A percentile compares a stretch with the other conserved stretches of the same genome.
phyloP scores from a whole-genome alignment of 2,329 filamentous ascomycete genomes.

The Fusarium sp. region DNA sequence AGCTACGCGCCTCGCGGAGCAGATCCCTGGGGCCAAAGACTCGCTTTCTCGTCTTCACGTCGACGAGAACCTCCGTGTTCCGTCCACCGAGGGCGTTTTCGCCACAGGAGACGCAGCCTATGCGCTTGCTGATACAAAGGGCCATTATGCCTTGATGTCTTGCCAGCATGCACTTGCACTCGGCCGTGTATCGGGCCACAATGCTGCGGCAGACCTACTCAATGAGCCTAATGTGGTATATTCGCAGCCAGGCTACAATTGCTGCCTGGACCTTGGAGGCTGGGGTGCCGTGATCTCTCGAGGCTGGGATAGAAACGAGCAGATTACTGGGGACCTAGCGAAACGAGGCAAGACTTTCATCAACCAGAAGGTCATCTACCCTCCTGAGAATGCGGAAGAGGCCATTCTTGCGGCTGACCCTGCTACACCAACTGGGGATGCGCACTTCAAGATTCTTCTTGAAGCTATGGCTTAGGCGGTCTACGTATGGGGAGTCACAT shows the following conservation, averaged over 20 bases:
- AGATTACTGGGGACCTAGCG: constrained; percentile 42
- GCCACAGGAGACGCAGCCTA: constrained; percentile 50
- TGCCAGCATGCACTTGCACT: constrained; percentile 54
- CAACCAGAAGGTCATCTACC: constrained; percentile 40
- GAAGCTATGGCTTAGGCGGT: neutral
- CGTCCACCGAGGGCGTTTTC: constrained; percentile 1
- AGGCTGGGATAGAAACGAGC: constrained; percentile 49
- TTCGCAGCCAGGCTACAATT: constrained; percentile 46
- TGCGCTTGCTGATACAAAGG: constrained; percentile 38
- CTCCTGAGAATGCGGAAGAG: neutral
- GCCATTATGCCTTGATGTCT: constrained; percentile 50
- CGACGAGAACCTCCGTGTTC: constrained; percentile 14
- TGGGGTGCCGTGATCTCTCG: constrained; percentile 45
- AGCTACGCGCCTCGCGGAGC: constrained; percentile 48
- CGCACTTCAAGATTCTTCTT: neutral
- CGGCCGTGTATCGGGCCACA: constrained; percentile 50
- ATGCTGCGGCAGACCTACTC: constrained; percentile 51
- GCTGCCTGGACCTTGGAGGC: constrained; percentile 53
- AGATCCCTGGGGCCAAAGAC: constrained; percentile 48
- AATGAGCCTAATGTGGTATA: constrained; percentile 41
- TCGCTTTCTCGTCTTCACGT: constrained; percentile 7
- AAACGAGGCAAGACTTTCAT: constrained; percentile 51
- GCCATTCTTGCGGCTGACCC: constrained; percentile 4
- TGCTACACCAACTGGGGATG: neutral
- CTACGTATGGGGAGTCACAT: neutral